Base-by-base conservation (phyloP, 2,329 filamentous ascomycete species). In the Alternaria atra region DNA sequence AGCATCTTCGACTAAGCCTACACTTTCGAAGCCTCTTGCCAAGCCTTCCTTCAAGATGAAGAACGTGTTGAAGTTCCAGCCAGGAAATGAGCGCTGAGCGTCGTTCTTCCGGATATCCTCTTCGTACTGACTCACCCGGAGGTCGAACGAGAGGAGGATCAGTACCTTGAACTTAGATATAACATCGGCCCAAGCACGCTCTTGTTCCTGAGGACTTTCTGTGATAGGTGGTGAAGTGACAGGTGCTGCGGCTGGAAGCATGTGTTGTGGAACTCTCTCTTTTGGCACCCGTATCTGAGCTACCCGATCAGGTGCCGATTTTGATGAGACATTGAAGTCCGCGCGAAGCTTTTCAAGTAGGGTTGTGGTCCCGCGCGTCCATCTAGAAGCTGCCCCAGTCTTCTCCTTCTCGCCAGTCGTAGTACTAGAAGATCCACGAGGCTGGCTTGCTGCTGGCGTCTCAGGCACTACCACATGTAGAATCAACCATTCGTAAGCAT, bases 1-100 rank as follows among this genome's bases (percentile, higher is more conserved):
- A 3, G 95, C 94, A 84, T 99, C 95, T 74, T 99, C 95, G 8
- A 97, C 92, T 9, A 99, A 83, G 0, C 96, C 96, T 3, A 98
- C 94, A 74, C 92, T 98, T 78, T 99, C 96, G 68, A 99, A 97
- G 0, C 94, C 96, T 67, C 92, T 87, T 1, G 95, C 94, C 35
- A 99, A 82, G 0, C 95, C 95, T 78, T 99, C 95, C 74, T 99
- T 99, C 8, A 99, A 84, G 15, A 99, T 94, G 77, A 99, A 99
- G 77, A 99, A 99, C 0, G 95, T 99, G 79, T 95, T 98, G 76
- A 99, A 99, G 74, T 99, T 99, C 95, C 95, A 99, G 0, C 95
- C 95, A 0, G 95, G 95, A 17, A 99, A 81, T 34, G 84, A 89
- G 47, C 94, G 87, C 77, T 98, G 94, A 0, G 90, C 87, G 70